Evolutionary conservation across 805 yeast species (phyloP), one percentile per base, ranked within the genome.

Genomic region (Zygosaccharomyces bailii): DNA sequence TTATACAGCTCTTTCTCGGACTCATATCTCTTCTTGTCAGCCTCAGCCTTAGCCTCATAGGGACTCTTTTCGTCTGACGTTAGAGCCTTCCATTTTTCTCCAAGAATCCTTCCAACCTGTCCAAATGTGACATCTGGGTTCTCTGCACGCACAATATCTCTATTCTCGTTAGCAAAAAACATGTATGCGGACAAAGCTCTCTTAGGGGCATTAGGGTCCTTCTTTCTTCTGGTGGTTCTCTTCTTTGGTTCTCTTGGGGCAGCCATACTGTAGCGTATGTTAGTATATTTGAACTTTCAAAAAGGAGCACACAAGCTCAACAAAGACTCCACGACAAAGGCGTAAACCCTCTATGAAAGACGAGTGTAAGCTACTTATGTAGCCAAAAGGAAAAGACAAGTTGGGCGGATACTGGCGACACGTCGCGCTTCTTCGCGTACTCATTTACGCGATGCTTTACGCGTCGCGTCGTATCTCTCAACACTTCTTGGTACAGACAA

Each of bases 161-260:
- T 90, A 79, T 86, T 86, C 65, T 89, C 97, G 68, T 88, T 89
- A 60, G 99, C 98, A 66, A 90, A 93, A 80, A 87, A 91, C 98
- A 93, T 90, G 82, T 91, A 93, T 39, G 98, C 96, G 49, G 97
- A 88, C 67, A 93, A 75, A 19, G 97, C 88, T 73, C 98, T 87
- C 87, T 93, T 93, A 70, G 99, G 99, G 55, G 99, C 99, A 71
- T 91, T 90, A 75, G 99, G 96, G 70, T 87, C 95, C 69, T 72
- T 72, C 72, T 72, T 72, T 69, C 70, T 72, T 67, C 74, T 71
- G 49, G 68, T 54, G 50, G 68, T 53, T 65, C 60, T 60, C 60
- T 61, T 60, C 56, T 68, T 51, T 53, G 67, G 65, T 60, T 67
- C 68, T 60, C 68, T 68, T 52, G 65, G 66, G 37, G 67, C 67